A percentile compares a stretch with the other conserved stretches of the same genome.
Evolutionary conservation across 345 rosid species (phyloP).

Genomic region (Heritiera fomes): DNA sequence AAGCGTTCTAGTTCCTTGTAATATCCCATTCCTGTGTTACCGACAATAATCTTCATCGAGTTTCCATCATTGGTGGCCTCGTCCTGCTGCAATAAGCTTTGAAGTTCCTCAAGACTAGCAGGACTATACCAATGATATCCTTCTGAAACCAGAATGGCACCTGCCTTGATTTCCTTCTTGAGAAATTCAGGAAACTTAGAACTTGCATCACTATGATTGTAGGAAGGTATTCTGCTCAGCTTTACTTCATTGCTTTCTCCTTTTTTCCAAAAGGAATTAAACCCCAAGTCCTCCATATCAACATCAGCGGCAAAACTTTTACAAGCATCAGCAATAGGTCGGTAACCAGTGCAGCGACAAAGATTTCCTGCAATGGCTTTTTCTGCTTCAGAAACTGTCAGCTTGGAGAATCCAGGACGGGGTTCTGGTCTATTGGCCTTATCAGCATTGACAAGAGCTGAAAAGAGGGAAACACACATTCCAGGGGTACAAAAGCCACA

Average conservation of each 20-base stretch:
- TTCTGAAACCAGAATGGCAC: slow-evolving; percentile 36
- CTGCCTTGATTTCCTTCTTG: slow-evolving; percentile 41
- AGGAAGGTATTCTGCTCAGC: slow-evolving; percentile 54
- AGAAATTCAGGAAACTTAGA: slow-evolving; percentile 67
- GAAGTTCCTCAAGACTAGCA: slow-evolving; percentile 48
- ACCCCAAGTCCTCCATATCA: slow-evolving; percentile 89
- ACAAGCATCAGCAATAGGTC: slow-evolving; percentile 82
- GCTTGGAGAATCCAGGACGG: slow-evolving; percentile 55
- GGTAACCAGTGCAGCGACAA: slow-evolving; percentile 91
- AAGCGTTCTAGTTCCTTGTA: slow-evolving; percentile 51
- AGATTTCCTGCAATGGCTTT: slow-evolving; percentile 69
- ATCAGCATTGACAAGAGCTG: slow-evolving; percentile 72
- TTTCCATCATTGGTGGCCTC: not conserved
- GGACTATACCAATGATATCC: slow-evolving; percentile 55
- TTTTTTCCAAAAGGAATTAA: slow-evolving; percentile 72
- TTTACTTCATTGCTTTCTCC: slow-evolving; percentile 51
- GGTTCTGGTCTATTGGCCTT: slow-evolving; percentile 46
- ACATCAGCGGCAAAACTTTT: slow-evolving; percentile 83
- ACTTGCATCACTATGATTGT: slow-evolving; percentile 27
- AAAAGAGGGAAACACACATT: slow-evolving; percentile 75
- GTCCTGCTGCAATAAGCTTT: slow-evolving; percentile 30
- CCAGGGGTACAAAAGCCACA: slow-evolving; percentile 99
- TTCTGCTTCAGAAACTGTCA: slow-evolving; percentile 74
- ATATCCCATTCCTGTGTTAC: slow-evolving; percentile 74
- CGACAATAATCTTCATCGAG: slow-evolving; percentile 55